These are phyloP conservation scores for Tolypocladium amazonense DNA, from an alignment of 2,329 filamentous ascomycete species.

Conservation along the genomic window DNA sequence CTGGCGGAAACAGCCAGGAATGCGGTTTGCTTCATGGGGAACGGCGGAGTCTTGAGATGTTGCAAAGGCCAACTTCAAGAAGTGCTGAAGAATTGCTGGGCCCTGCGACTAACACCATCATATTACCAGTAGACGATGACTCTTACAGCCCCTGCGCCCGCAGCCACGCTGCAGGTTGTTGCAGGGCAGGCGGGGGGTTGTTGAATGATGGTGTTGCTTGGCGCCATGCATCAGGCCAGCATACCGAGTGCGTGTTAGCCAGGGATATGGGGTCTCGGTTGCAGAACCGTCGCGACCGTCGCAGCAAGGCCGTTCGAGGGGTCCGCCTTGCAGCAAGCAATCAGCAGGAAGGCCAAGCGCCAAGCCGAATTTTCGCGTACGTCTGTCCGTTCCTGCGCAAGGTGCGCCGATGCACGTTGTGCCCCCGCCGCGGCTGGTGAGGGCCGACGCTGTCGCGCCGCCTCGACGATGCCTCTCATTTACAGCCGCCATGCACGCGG, in stretches of 20 bases:
- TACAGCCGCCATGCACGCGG: neutral
- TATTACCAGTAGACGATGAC: too few relatives aligned
- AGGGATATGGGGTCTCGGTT: too few relatives aligned
- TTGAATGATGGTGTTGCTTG: neutral
- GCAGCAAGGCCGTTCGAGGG: too few relatives aligned
- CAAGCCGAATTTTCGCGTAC: neutral
- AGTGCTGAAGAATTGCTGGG: too few relatives aligned
- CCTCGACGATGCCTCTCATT: neutral
- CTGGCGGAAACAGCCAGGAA: constrained; percentile 4
- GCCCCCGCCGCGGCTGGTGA: too few relatives aligned
- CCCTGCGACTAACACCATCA: too few relatives aligned
- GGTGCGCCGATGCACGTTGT: too few relatives aligned
- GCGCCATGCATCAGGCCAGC: neutral
- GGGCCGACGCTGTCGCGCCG: too few relatives aligned
- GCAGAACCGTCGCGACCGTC: too few relatives aligned
- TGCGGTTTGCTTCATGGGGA: constrained; percentile 7
- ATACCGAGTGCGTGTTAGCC: too few relatives aligned
- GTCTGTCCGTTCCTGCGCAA: neutral
- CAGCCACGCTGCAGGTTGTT: neutral
- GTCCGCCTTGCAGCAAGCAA: neutral
- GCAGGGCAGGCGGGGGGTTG: too few relatives aligned
- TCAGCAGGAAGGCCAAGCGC: neutral
- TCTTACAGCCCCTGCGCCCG: too few relatives aligned
- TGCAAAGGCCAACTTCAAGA: neutral
- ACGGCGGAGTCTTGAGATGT: neutral